These are phyloP conservation scores for Polyporus tsugae DNA, from an alignment of 1,284 basidiomycete genomes.

Conservation along the genomic window DNA sequence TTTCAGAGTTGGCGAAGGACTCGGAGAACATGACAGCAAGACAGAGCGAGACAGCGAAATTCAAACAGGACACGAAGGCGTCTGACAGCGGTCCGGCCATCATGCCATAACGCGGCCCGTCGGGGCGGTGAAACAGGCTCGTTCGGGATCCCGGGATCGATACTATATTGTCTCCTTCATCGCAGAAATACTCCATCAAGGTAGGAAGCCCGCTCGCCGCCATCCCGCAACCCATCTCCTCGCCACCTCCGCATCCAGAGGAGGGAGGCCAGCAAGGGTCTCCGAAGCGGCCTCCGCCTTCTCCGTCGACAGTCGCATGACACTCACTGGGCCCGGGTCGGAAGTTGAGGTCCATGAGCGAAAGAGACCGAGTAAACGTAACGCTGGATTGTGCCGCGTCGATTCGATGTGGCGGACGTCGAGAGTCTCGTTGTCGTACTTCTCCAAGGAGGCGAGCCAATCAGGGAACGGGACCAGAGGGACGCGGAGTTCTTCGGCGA, in stretches of 20 bases:
- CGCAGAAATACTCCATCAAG: background rate
- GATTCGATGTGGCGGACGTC: background rate
- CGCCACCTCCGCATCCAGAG: slow-evolving; percentile 6
- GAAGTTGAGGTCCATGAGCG: background rate
- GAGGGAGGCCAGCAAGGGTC: slow-evolving; percentile 3
- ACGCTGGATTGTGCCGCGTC: slow-evolving; percentile 21
- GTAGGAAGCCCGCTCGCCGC: slow-evolving; percentile 21
- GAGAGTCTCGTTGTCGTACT: background rate
- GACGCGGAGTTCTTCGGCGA: slow-evolving; percentile 31
- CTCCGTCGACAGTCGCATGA: slow-evolving; percentile 4
- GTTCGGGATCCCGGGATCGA: too few species aligned
- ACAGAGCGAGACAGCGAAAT: background rate
- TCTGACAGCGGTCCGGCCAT: too few species aligned
- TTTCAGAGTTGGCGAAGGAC: too few species aligned
- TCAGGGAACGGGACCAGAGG: slow-evolving; percentile 29
- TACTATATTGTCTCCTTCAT: too few species aligned
- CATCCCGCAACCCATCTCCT: slow-evolving; percentile 17
- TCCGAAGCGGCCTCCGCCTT: slow-evolving; percentile 6
- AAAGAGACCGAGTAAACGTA: slow-evolving; percentile 28
- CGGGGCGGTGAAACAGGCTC: too few species aligned
- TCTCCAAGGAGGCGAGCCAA: slow-evolving; percentile 32
- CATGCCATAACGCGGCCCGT: background rate
- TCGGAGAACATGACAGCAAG: background rate
- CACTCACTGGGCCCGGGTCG: slow-evolving; percentile 9
- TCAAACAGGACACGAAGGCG: too few species aligned